phyloP scores from a whole-genome alignment of 176 grass and related monocot species.

The Carex scoparia region DNA sequence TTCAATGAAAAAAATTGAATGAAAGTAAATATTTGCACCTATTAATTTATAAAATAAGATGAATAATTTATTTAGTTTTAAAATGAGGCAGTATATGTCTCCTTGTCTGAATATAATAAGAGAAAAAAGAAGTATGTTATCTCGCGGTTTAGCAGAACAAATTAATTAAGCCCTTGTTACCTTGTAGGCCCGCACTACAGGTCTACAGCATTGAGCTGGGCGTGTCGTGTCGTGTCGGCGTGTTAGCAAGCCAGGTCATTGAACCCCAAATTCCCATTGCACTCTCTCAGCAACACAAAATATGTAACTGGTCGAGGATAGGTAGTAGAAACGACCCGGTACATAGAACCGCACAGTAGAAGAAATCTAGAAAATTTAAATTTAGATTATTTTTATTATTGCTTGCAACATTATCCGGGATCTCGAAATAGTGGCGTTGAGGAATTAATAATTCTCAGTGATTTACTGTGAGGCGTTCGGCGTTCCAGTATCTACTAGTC shows the following conservation, averaged over 20 bases:
- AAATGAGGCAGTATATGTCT: too few species aligned
- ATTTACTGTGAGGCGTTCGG: too few species aligned
- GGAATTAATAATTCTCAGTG: neutral
- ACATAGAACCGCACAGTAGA: neutral
- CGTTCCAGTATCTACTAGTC: too few species aligned
- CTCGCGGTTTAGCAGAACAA: neutral
- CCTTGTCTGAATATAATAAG: too few species aligned
- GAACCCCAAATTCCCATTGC: neutral
- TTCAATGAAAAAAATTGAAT: too few species aligned
- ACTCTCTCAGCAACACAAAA: neutral
- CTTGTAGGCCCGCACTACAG: neutral
- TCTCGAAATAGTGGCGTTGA: neutral
- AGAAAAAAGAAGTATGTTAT: neutral
- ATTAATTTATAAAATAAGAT: too few species aligned
- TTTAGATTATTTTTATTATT: neutral
- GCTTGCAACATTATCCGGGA: neutral
- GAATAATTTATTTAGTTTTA: too few species aligned
- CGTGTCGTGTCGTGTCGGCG: constrained; percentile 18
- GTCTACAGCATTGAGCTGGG: constrained; percentile 2
- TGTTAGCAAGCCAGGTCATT: neutral
- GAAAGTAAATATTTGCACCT: too few species aligned
- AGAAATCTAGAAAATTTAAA: neutral
- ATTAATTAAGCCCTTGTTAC: neutral
- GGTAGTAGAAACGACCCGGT: neutral
- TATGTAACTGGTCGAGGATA: neutral